phyloP scores from a whole-genome alignment of 2,329 filamentous ascomycete species.

The Scorias spongiosa region DNA sequence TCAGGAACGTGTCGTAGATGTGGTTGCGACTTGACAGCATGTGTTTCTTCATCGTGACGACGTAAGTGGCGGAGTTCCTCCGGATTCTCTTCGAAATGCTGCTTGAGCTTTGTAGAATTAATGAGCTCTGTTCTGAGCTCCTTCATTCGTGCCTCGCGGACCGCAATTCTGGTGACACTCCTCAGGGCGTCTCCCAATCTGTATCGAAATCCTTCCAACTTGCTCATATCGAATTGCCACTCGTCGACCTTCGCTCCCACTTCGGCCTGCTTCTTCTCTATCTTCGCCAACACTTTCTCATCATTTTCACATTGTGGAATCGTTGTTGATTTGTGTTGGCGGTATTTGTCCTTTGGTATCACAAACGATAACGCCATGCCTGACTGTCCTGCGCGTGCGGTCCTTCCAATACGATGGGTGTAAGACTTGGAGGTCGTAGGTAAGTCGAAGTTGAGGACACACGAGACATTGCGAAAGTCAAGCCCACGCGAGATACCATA shows the following conservation, averaged over 20 bases:
- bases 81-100: constrained; percentile 95
- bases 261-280: constrained; percentile 63
- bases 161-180: constrained; percentile 74
- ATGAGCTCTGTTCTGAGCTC: constrained; percentile 81
- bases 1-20: constrained; percentile 92
- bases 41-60: constrained; percentile 67
- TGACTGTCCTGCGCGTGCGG: constrained; percentile 75
- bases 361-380: constrained; percentile 96
- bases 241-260: constrained; percentile 69
- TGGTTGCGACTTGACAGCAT: constrained; percentile 67
- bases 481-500: constrained; percentile 94
- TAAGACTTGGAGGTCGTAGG: constrained; percentile 80
- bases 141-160: constrained; percentile 76
- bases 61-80: constrained; percentile 73
- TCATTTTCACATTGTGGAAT: constrained; percentile 64
- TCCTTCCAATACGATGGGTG: constrained; percentile 91
- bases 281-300: constrained; percentile 68
- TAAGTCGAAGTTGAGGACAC: constrained; percentile 94
- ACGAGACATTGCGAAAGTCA: constrained; percentile 89
- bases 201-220: constrained; percentile 88
- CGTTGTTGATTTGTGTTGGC: constrained; percentile 79
- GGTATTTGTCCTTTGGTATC: constrained; percentile 63
- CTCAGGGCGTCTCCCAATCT: constrained; percentile 84
- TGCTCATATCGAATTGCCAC: constrained; percentile 88
- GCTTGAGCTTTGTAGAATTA: constrained; percentile 84